Evolutionary conservation across 73 alveolate genomes (phyloP).

Genomic region (Paramecium caudatum): DNA sequence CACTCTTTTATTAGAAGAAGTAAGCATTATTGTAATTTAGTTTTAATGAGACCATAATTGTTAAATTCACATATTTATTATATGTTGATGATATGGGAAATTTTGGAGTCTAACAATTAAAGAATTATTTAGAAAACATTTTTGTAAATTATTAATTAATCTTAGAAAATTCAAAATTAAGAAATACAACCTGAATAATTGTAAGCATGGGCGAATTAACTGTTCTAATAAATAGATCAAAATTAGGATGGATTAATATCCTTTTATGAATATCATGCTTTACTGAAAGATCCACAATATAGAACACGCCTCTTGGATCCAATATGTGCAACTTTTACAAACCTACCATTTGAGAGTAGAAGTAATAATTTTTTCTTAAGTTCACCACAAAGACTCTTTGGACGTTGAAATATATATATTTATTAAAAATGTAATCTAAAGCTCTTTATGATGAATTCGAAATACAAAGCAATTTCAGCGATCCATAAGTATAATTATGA

Average conservation of each 20-base stretch:
- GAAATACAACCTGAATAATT: background rate
- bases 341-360: background rate
- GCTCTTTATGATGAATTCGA: conserved; percentile 17
- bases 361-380: background rate
- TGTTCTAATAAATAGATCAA: conserved; percentile 33
- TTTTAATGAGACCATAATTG: background rate
- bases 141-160: background rate
- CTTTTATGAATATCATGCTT: conserved; percentile 41
- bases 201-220: conserved; percentile 22
- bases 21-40: background rate
- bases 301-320: conserved; percentile 38
- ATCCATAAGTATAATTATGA: background rate
- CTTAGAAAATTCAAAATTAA: background rate
- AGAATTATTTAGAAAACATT: background rate
- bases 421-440: background rate
- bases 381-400: background rate
- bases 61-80: conserved; percentile 36
- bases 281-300: background rate
- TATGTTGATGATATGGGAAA: conserved; percentile 2
- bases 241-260: conserved; percentile 59
- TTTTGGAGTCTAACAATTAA: conserved; percentile 16
- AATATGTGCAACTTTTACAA: conserved; percentile 22
- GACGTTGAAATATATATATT: conserved; percentile 47
- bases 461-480: background rate
- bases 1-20: background rate